Evolutionary conservation across 2,329 filamentous ascomycete genomes (phyloP).

Genomic region (Talaromyces islandicus): DNA sequence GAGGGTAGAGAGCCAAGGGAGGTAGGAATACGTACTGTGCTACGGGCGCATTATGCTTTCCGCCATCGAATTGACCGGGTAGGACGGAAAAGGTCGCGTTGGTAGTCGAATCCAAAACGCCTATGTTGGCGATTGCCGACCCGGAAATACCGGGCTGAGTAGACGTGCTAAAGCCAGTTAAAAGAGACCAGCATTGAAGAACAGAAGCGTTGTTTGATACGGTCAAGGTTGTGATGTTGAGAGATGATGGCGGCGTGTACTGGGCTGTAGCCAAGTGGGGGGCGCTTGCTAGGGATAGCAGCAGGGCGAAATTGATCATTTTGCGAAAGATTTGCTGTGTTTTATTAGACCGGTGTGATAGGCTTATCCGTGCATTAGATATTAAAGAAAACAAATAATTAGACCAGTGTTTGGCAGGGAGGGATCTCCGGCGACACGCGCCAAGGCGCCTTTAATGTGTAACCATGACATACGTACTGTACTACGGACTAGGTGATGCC

Average conservation of each 20-base stretch:
- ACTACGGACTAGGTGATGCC: neutral
- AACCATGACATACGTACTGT: no score
- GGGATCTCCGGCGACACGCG: neutral
- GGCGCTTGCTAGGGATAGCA: neutral
- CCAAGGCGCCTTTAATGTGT: neutral
- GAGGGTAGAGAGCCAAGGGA: neutral
- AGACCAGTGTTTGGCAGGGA: neutral
- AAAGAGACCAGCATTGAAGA: slow-evolving; percentile 44
- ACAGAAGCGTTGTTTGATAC: slow-evolving; percentile 33
- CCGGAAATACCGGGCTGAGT: slow-evolving; percentile 28
- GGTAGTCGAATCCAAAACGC: slow-evolving; percentile 15
- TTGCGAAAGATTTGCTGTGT: neutral
- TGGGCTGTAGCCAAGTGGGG: neutral
- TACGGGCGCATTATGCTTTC: slow-evolving; percentile 37
- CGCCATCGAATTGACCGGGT: slow-evolving; percentile 34
- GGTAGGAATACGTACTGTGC: slow-evolving; percentile 20
- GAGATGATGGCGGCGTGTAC: slow-evolving; percentile 10
- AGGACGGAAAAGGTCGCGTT: slow-evolving; percentile 34
- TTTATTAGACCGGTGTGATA: neutral
- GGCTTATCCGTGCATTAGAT: neutral
- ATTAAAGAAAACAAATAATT: neutral
- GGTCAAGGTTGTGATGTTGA: slow-evolving; percentile 40
- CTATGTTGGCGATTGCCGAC: slow-evolving; percentile 25
- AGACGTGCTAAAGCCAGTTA: slow-evolving; percentile 28
- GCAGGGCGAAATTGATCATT: neutral